Conservation (phyloP, 2,329 filamentous ascomycete species). For the Xylaria sp. region DNA sequence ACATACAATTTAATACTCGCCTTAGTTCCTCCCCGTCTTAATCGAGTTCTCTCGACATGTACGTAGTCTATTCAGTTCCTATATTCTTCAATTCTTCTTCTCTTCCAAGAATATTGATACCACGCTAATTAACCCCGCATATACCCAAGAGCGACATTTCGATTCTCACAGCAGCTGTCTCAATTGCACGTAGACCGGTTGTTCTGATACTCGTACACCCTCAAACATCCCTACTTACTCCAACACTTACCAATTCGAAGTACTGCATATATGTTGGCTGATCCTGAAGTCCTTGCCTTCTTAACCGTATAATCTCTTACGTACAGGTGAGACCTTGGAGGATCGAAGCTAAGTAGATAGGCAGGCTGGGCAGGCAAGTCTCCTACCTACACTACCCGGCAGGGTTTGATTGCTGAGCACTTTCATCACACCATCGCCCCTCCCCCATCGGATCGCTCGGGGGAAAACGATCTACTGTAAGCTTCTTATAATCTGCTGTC, state of each 20-base stretch:
- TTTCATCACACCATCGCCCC: constrained; percentile 8
- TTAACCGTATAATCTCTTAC: constrained; percentile 2
- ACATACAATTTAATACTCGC: neutral
- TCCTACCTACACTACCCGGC: neutral
- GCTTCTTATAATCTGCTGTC: neutral
- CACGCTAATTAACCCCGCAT: neutral
- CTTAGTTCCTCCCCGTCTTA: neutral
- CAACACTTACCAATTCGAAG: constrained; percentile 24
- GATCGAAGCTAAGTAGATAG: constrained; percentile 3
- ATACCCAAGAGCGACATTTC: neutral
- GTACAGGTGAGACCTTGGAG: constrained; percentile 9
- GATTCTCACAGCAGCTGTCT: constrained; percentile 5
- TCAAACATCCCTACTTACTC: constrained; percentile 9
- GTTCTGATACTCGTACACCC: constrained; percentile 7
- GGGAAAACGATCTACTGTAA: neutral
- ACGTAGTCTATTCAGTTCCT: neutral
- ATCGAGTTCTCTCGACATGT: neutral
- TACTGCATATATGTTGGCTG: constrained; percentile 19
- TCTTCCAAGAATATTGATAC: neutral
- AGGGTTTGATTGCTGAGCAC: constrained; percentile 2
- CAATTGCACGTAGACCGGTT: constrained; percentile 2
- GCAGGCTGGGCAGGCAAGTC: neutral
- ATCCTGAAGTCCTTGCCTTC: neutral
- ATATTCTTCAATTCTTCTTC: neutral
- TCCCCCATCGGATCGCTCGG: constrained; percentile 23